Conservation (phyloP, 768 basidiomycete genomes). For the Termitomyces sp. region DNA sequence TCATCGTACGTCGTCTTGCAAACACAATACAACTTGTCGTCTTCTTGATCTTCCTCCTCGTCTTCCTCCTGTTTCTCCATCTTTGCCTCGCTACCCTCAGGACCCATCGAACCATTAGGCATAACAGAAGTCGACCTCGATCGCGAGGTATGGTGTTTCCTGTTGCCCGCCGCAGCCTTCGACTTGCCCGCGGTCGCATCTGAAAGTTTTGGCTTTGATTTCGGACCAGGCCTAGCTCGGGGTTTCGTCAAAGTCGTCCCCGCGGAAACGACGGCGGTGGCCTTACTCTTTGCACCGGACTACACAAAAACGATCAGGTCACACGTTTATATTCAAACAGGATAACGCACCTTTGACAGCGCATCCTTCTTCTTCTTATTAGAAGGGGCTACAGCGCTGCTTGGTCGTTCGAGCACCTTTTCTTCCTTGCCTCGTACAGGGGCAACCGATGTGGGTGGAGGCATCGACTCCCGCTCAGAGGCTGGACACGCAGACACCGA, state of each 20-base stretch:
- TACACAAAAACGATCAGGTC: conserved; percentile 13
- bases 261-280: conserved; percentile 10
- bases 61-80: conserved; percentile 41
- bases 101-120: conserved; percentile 40
- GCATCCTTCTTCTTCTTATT: conserved; percentile 38
- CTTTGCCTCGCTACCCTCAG: conserved; percentile 29
- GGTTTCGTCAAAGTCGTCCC: conserved; percentile 15
- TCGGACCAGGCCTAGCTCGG: conserved; percentile 25
- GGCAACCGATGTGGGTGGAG: conserved; percentile 35
- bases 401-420: conserved; percentile 20
- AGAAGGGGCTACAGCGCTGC: conserved; percentile 12
- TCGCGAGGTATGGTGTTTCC: conserved; percentile 38
- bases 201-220: conserved; percentile 21
- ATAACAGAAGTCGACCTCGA: conserved; percentile 71
- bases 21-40: conserved; percentile 81
- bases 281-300: conserved; percentile 18
- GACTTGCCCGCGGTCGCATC: conserved; percentile 14
- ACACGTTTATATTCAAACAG: not conserved
- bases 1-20: conserved; percentile 87
- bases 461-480: conserved; percentile 53
- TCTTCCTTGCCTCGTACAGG: conserved; percentile 23
- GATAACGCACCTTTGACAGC: conserved; percentile 28
- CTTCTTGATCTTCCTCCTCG: conserved; percentile 42
- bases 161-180: conserved; percentile 18
- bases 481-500: conserved; percentile 16